These are phyloP conservation scores for Knufia fluminis DNA, from an alignment of 2,329 filamentous ascomycete genomes.

Conservation along the genomic window DNA sequence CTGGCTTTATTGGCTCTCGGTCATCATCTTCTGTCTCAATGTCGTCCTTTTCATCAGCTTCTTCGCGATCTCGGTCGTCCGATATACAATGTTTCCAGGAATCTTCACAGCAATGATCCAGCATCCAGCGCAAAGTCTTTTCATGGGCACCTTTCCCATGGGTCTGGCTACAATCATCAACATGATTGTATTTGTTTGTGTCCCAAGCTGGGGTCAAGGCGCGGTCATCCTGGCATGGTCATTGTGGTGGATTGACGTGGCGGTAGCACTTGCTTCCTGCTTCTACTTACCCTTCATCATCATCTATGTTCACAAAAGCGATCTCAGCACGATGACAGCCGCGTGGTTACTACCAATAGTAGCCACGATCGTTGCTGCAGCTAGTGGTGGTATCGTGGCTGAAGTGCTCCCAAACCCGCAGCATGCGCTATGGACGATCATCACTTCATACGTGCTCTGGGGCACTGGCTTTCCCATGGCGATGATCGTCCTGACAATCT, in stretches of 20 bases:
- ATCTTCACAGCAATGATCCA: conserved; percentile 57
- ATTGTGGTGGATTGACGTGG: conserved; percentile 49
- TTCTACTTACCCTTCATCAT: conserved; percentile 38
- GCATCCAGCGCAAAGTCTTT: conserved; percentile 58
- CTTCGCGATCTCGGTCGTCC: conserved; percentile 44
- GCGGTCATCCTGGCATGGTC: conserved; percentile 45
- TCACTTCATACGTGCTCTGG: conserved; percentile 59
- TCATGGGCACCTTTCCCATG: conserved; percentile 60
- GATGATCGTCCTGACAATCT: conserved; percentile 55
- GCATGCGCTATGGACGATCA: conserved; percentile 52
- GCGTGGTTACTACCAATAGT: conserved; percentile 62
- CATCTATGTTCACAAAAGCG: conserved; percentile 30
- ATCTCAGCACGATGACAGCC: conserved; percentile 52
- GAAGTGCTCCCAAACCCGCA: conserved; percentile 43
- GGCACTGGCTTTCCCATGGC: conserved; percentile 49
- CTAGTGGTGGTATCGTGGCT: conserved; percentile 54
- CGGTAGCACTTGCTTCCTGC: conserved; percentile 45
- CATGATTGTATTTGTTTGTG: conserved; percentile 53
- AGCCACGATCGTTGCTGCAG: conserved; percentile 55
- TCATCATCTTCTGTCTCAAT: conserved; percentile 53
- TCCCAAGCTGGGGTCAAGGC: conserved; percentile 49
- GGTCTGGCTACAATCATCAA: conserved; percentile 58
- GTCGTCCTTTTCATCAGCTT: conserved; percentile 42
- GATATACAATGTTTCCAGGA: conserved; percentile 55
- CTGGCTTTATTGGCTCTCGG: conserved; percentile 51